A percentile compares a stretch with the other conserved stretches of the same genome.
phyloP scores from a whole-genome alignment of 805 yeast species.

The Saccharomycopsis fibuligera region DNA sequence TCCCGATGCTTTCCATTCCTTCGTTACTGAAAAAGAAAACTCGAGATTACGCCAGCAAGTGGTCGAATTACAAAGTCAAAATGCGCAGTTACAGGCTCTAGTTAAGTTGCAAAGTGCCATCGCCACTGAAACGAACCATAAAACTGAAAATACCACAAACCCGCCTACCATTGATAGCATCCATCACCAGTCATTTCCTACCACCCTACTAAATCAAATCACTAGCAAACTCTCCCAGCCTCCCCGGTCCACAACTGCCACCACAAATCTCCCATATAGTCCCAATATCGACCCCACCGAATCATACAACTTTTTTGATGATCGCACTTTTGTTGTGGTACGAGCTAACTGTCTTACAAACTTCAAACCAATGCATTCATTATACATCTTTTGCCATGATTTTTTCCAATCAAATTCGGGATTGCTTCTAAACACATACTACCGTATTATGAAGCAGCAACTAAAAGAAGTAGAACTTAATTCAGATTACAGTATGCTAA shows the following conservation, averaged over 20 bases:
- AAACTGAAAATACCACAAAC: not conserved
- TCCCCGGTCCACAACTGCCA: too few relatives aligned
- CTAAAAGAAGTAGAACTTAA: constrained; percentile 3
- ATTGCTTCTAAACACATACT: not conserved
- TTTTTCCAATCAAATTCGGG: not conserved
- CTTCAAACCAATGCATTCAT: not conserved
- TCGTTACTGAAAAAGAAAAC: not conserved
- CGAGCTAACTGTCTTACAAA: not conserved
- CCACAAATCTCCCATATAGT: too few relatives aligned
- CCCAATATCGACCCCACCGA: too few relatives aligned
- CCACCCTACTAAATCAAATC: too few relatives aligned
- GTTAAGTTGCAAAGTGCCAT: not conserved
- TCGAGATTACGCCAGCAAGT: not conserved
- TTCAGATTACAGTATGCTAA: constrained; percentile 1
- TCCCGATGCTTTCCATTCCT: too few relatives aligned
- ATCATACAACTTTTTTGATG: too few relatives aligned
- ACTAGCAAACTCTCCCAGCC: too few relatives aligned
- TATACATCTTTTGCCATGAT: not conserved
- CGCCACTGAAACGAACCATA: not conserved
- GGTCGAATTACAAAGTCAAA: not conserved
- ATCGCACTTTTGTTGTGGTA: too few relatives aligned
- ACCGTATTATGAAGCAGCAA: constrained; percentile 7
- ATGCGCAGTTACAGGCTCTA: not conserved
- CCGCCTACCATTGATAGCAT: too few relatives aligned
- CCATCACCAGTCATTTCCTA: too few relatives aligned